phyloP scores from a whole-genome alignment of 1,284 basidiomycete species.

The Ceratobasidium sp. region DNA sequence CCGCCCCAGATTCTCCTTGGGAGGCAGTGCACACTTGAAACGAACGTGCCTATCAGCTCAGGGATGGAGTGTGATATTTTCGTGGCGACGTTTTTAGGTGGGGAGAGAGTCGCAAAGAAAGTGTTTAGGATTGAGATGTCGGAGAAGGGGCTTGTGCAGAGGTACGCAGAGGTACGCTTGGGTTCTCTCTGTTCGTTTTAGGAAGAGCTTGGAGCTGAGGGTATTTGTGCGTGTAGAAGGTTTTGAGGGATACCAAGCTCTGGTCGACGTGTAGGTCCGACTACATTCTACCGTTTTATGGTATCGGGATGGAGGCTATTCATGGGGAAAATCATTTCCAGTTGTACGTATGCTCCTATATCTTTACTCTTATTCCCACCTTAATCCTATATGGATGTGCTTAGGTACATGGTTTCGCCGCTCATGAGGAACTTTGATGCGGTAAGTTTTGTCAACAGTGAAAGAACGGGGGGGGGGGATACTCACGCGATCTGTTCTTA shows the following conservation, averaged over 20 bases:
- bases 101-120: constrained; percentile 36
- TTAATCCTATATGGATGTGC: neutral
- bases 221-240: neutral
- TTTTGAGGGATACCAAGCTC: neutral
- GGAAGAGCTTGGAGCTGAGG: too few relatives aligned
- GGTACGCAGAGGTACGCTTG: neutral
- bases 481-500: neutral
- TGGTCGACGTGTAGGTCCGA: constrained; percentile 5
- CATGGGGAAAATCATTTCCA: neutral
- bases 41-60: constrained; percentile 2
- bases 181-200: too few relatives aligned
- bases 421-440: constrained; percentile 18
- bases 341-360: neutral
- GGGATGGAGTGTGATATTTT: constrained; percentile 20
- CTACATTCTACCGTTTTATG: constrained; percentile 15
- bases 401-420: constrained; percentile 11
- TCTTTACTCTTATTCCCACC: neutral
- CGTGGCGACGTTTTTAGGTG: constrained; percentile 16
- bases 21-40: constrained; percentile 16
- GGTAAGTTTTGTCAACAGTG: neutral
- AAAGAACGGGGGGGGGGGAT: too few relatives aligned
- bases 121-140: constrained; percentile 26
- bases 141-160: neutral
- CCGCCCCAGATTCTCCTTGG: constrained; percentile 17
- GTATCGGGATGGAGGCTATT: constrained; percentile 5